Evolutionary conservation across 768 basidiomycete species (phyloP).

Genomic region (Phaeotremella fagi): DNA sequence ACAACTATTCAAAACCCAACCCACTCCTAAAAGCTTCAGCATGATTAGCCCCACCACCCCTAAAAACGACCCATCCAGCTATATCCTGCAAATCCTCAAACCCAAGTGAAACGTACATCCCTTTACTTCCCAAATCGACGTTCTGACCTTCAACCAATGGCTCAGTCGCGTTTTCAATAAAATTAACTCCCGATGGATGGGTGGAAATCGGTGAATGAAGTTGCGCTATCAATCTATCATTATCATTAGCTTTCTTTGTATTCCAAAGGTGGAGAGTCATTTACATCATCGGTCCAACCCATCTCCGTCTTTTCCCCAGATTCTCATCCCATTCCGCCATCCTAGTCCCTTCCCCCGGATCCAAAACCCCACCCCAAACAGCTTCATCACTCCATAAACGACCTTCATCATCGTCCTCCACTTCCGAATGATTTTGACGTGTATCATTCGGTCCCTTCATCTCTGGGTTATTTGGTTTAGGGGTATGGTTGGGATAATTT

Average conservation of each 20-base stretch:
- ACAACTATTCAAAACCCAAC: slow-evolving; percentile 20
- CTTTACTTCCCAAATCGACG: slow-evolving; percentile 34
- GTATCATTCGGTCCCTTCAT: slow-evolving; percentile 2
- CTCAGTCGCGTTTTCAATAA: too few relatives aligned
- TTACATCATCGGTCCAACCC: slow-evolving; percentile 47
- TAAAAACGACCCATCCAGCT: slow-evolving; percentile 36
- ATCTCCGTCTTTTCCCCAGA: slow-evolving; percentile 20
- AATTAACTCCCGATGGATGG: slow-evolving; percentile 19
- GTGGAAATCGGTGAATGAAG: slow-evolving; percentile 22
- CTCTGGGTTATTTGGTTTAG: background rate
- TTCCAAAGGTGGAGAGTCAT: slow-evolving; percentile 4
- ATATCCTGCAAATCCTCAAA: slow-evolving; percentile 41
- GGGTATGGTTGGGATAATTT: slow-evolving; percentile 42
- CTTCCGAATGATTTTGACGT: slow-evolving; percentile 9
- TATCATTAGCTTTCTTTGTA: background rate
- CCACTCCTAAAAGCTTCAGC: slow-evolving; percentile 26
- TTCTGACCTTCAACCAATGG: slow-evolving; percentile 27
- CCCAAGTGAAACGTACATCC: slow-evolving; percentile 43
- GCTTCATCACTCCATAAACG: slow-evolving; percentile 21
- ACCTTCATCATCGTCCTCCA: slow-evolving; percentile 29
- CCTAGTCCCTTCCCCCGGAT: slow-evolving; percentile 9
- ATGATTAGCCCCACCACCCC: slow-evolving; percentile 29
- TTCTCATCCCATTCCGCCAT: slow-evolving; percentile 35
- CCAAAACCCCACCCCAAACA: slow-evolving; percentile 5
- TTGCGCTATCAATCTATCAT: slow-evolving; percentile 32